phyloP scores from a whole-genome alignment of 805 yeast species.

The Cyberlindnera suaveolens region DNA sequence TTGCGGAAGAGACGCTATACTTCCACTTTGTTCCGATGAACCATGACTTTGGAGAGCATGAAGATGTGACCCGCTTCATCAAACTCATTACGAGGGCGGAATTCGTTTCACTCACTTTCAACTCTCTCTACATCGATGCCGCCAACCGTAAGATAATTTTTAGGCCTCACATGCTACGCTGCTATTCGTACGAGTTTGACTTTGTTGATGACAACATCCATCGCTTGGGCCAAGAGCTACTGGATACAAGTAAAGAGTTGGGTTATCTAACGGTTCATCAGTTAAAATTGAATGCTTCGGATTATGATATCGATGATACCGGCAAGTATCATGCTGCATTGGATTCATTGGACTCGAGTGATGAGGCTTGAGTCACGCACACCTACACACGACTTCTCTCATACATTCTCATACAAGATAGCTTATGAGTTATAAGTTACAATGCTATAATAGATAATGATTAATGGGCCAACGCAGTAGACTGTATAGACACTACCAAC shows the following conservation, averaged over 20 bases:
- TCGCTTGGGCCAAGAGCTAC: slow-evolving; percentile 9
- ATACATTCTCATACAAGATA: too few species aligned
- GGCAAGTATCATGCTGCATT: slow-evolving; percentile 13
- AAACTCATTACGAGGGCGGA: slow-evolving; percentile 19
- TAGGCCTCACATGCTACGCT: slow-evolving; percentile 20
- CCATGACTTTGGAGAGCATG: not conserved
- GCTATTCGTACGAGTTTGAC: slow-evolving; percentile 21
- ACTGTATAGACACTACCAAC: not conserved
- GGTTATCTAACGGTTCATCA: slow-evolving; percentile 24
- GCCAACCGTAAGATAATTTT: slow-evolving; percentile 16
- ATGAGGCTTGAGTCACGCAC: not conserved
- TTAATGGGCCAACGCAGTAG: not conserved
- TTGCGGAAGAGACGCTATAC: slow-evolving; percentile 18
- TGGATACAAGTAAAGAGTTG: slow-evolving; percentile 4
- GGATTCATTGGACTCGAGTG: slow-evolving; percentile 1
- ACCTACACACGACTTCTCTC: not conserved
- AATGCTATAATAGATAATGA: too few species aligned
- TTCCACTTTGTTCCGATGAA: slow-evolving; percentile 12
- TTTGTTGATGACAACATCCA: slow-evolving; percentile 7
- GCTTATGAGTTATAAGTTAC: too few species aligned
- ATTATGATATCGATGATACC: slow-evolving; percentile 26
- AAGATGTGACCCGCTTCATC: slow-evolving; percentile 12
- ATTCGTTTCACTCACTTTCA: slow-evolving; percentile 21
- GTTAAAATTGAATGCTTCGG: slow-evolving; percentile 27
- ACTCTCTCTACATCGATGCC: slow-evolving; percentile 15